These are phyloP conservation scores for Solanum peruvianum DNA, from an alignment of 257 asterid species.

Conservation along the genomic window DNA sequence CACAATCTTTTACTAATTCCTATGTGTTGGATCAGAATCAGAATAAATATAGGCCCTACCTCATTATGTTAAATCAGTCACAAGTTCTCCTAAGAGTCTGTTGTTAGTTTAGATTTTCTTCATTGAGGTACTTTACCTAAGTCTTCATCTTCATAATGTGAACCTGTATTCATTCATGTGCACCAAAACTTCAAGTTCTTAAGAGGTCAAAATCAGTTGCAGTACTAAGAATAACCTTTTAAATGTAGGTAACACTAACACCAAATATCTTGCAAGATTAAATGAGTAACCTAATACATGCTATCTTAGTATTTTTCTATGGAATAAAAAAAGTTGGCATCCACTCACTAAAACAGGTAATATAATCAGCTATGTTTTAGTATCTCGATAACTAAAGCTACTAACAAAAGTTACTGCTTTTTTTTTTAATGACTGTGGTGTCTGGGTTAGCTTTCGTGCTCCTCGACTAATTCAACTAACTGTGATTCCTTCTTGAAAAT, in stretches of 20 bases:
- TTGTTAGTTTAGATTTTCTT: background rate
- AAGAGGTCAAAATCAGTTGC: background rate
- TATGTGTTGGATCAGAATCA: background rate
- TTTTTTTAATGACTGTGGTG: too few relatives aligned
- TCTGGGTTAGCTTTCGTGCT: too few relatives aligned
- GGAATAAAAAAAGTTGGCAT: background rate
- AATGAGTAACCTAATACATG: background rate
- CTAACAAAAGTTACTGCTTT: too few relatives aligned
- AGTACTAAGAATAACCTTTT: background rate
- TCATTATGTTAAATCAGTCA: background rate
- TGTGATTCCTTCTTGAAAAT: background rate
- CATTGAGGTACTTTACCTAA: background rate
- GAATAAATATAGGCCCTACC: background rate
- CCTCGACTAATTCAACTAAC: background rate
- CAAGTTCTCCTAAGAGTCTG: background rate
- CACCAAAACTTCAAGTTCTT: background rate
- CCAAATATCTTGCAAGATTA: background rate
- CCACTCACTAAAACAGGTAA: background rate
- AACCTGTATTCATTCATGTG: background rate
- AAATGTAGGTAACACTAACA: background rate
- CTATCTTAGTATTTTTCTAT: background rate
- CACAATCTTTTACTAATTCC: background rate
- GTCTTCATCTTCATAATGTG: background rate
- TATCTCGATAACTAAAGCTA: background rate
- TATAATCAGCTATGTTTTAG: background rate